A percentile compares a stretch with the other conserved stretches of the same genome.
Conservation (phyloP, 352 stramenopile genomes). For the Phytophthora constricta region DNA sequence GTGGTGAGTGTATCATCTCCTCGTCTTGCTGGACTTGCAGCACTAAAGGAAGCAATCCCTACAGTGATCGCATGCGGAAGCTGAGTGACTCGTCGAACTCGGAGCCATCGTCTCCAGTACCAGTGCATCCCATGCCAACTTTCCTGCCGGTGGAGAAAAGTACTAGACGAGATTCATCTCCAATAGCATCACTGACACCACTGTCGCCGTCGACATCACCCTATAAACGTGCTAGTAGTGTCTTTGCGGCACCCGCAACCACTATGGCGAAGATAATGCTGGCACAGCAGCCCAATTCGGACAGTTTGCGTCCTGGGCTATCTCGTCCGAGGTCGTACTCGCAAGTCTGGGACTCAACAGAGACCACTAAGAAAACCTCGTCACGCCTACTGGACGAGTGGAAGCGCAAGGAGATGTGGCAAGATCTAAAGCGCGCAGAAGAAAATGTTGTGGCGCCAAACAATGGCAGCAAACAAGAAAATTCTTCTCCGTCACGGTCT, state of each 20-base stretch:
- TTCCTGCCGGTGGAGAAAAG: slow-evolving; percentile 20
- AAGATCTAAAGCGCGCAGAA: slow-evolving; percentile 73
- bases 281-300: slow-evolving; percentile 15
- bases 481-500: slow-evolving; percentile 18
- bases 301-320: slow-evolving; percentile 21
- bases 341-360: slow-evolving; percentile 52
- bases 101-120: slow-evolving; percentile 21
- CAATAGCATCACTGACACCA: slow-evolving; percentile 21
- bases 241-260: slow-evolving; percentile 30
- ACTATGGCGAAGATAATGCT: slow-evolving; percentile 23
- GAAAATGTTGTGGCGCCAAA: slow-evolving; percentile 44
- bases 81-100: slow-evolving; percentile 10
- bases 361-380: slow-evolving; percentile 37
- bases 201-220: slow-evolving; percentile 39
- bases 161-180: slow-evolving; percentile 13
- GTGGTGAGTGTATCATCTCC: slow-evolving; percentile 22
- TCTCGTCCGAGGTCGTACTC: slow-evolving; percentile 37
- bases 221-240: slow-evolving; percentile 52
- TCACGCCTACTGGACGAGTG: slow-evolving; percentile 69
- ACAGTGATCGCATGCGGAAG: slow-evolving; percentile 2
- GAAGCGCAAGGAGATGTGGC: slow-evolving; percentile 81
- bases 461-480: slow-evolving; percentile 16
- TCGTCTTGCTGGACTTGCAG: slow-evolving; percentile 24
- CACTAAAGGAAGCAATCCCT: slow-evolving; percentile 17
- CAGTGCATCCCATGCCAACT: slow-evolving; percentile 41